phyloP scores from a whole-genome alignment of 805 yeast species.

The Zygoascus tannicola region DNA sequence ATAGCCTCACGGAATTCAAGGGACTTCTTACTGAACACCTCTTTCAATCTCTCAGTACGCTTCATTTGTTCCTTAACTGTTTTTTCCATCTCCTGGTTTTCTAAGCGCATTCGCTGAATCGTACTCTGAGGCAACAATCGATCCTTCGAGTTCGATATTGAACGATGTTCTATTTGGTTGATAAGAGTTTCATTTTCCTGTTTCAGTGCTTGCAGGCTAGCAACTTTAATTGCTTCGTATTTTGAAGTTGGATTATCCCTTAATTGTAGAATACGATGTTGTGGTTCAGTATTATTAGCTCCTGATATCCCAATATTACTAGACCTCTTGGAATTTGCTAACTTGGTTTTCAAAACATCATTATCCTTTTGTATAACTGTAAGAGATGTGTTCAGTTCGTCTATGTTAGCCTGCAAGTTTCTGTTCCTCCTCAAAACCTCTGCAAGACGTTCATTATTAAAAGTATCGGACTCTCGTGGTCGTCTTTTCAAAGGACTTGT shows the following conservation, averaged over 20 bases:
- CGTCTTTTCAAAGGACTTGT: conserved; percentile 13
- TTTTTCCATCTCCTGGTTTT: conserved; percentile 34
- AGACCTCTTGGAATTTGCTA: conserved; percentile 13
- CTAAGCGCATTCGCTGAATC: conserved; percentile 52
- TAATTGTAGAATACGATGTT: conserved; percentile 46
- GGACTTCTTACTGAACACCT: conserved; percentile 57
- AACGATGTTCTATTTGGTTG: conserved; percentile 4
- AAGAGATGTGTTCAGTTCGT: conserved; percentile 9
- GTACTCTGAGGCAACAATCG: conserved; percentile 49
- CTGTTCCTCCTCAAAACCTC: conserved; percentile 10
- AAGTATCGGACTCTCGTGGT: conserved; percentile 5
- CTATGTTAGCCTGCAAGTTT: conserved; percentile 16
- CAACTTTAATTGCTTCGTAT: conserved; percentile 52
- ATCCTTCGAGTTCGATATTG: conserved; percentile 7
- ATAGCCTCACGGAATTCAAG: conserved; percentile 60
- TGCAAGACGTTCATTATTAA: conserved; percentile 5
- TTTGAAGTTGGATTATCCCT: conserved; percentile 54
- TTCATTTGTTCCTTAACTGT: conserved; percentile 17
- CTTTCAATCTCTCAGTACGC: conserved; percentile 30
- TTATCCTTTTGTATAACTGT: conserved; percentile 12
- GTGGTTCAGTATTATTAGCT: conserved; percentile 1
- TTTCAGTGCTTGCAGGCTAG: conserved; percentile 41
- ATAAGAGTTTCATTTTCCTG: conserved; percentile 53
- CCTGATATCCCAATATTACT: neutral
- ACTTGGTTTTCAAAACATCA: conserved; percentile 19